Percentiles rank a stretch among this genome's conserved stretches.
These are phyloP conservation scores for Leccinum barrowsii DNA, from an alignment of 768 basidiomycete genomes.

Conservation along the genomic window DNA sequence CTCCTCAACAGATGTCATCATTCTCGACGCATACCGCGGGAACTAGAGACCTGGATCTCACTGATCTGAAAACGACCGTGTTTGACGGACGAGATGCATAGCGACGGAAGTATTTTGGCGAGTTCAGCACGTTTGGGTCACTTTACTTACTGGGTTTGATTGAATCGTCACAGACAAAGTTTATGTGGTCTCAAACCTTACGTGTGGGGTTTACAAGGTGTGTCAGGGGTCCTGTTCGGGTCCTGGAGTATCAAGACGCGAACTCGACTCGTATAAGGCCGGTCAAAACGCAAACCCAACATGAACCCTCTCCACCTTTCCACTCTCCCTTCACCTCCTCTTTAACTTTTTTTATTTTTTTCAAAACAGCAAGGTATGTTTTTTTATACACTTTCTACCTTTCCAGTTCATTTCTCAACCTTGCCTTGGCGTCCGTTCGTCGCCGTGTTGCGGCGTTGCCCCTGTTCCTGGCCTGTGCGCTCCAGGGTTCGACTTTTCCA, in stretches of 20 bases:
- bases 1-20: too few species aligned
- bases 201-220: slow-evolving; percentile 16
- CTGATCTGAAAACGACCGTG: background rate
- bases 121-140: slow-evolving; percentile 5
- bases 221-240: slow-evolving; percentile 29
- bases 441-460: too few species aligned
- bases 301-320: slow-evolving; percentile 46
- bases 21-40: background rate
- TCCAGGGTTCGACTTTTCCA: too few species aligned
- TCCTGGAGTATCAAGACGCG: slow-evolving; percentile 22
- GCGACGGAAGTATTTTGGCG: slow-evolving; percentile 3
- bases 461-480: too few species aligned
- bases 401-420: too few species aligned
- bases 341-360: background rate
- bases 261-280: slow-evolving; percentile 52
- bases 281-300: slow-evolving; percentile 44
- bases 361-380: too few species aligned
- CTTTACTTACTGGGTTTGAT: background rate
- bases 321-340: slow-evolving; percentile 14
- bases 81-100: slow-evolving; percentile 32
- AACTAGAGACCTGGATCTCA: background rate
- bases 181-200: slow-evolving; percentile 10
- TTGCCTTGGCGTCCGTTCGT: too few species aligned
- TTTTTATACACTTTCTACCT: too few species aligned
- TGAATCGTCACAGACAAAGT: background rate